Conservation (phyloP, 1,284 basidiomycete genomes). For the Ustilago lituana region DNA sequence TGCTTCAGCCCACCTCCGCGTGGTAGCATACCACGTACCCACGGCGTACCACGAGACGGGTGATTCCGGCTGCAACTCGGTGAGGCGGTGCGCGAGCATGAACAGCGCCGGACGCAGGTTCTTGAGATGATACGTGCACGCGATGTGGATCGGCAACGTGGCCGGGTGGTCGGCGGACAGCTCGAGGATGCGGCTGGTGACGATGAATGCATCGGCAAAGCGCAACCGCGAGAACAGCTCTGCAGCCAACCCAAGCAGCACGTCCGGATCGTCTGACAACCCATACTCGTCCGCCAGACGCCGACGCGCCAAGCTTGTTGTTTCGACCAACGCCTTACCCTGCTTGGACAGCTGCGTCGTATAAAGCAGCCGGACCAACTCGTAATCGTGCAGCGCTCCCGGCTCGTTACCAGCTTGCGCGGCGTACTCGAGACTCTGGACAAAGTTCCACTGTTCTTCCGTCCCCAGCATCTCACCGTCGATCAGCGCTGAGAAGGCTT, state of each 20-base stretch:
- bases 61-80: conserved; percentile 86
- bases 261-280: conserved; percentile 87
- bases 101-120: conserved; percentile 91
- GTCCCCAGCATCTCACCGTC: conserved; percentile 75
- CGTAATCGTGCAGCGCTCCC: conserved; percentile 75
- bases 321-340: conserved; percentile 30
- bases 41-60: conserved; percentile 98
- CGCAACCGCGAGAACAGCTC: conserved; percentile 86
- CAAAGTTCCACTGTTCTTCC: conserved; percentile 83
- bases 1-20: conserved; percentile 74
- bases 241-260: conserved; percentile 90
- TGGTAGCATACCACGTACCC: conserved; percentile 92
- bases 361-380: conserved; percentile 90
- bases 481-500: conserved; percentile 89
- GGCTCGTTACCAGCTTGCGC: conserved; percentile 75
- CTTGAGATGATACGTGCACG: conserved; percentile 94
- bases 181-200: conserved; percentile 72
- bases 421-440: conserved; percentile 82
- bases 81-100: conserved; percentile 92
- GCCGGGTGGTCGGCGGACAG: conserved; percentile 56
- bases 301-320: conserved; percentile 57
- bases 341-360: conserved; percentile 86
- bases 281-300: conserved; percentile 76
- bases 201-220: conserved; percentile 90
- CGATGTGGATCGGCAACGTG: conserved; percentile 86